Evolutionary conservation across 2,329 filamentous ascomycete genomes (phyloP), one percentile per base, ranked within the genome.

Genomic region (Teratosphaeria gauchensis): DNA sequence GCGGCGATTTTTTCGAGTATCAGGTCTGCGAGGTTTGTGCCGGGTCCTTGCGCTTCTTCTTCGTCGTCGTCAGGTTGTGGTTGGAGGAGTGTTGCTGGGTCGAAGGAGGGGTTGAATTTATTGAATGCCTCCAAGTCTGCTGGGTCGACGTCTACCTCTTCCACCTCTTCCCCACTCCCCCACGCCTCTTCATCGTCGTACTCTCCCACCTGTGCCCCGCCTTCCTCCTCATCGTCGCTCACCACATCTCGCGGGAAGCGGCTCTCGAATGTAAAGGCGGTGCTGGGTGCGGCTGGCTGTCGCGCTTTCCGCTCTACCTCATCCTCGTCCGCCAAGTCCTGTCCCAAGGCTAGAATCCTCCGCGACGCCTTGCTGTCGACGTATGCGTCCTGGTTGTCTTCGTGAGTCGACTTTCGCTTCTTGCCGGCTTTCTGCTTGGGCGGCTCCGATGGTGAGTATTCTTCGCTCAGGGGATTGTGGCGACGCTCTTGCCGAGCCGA

Each of bases 1-100:
- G 89, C 87, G 4, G 91, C 90, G 70, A 99, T 99, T 76, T 95
- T 96, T 70, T 92, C 86, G 59, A 99, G 77, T 64, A 99, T 99
- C 63, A 99, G 78, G 69, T 96, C 92, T 16, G 94, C 91, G 59
- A 99, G 79, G 72, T 97, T 96, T 62, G 88, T 90, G 56, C 75
- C 75, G 12, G 72, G 72, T 11, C 73, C 75, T 62, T 68, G 60
- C 51, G 59, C 69, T 64, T 62, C 71, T 19, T 72, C 70, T 16
- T 70, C 69, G 14, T 66, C 68, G 57, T 74, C 71, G 28, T 79
- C 79, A 31, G 24, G 24, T 28, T 82, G 82, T 51, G 88, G 83
- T 71, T 86, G 84, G 64, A 91, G 78, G 64, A 94, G 62, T 51
- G 69, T 82, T 3, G 89, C 84, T 64, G 92, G 84, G 62, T 90